A percentile compares a stretch with the other conserved stretches of the same genome.
These are phyloP conservation scores for Candida gorgasii DNA, from an alignment of 805 yeast species.

Conservation along the genomic window DNA sequence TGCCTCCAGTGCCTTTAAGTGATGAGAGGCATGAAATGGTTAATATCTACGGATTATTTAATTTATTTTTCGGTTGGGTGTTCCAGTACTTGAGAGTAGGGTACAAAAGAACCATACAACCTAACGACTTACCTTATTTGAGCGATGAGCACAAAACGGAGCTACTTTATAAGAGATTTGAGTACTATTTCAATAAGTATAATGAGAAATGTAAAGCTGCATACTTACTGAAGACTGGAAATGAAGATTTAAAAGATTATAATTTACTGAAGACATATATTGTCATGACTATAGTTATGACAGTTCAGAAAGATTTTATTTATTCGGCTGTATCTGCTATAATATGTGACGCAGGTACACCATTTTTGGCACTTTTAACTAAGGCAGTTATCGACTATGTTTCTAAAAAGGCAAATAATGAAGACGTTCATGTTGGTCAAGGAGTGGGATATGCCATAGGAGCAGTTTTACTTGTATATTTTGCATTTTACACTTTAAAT, in stretches of 20 bases:
- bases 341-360: background rate
- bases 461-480: constrained; percentile 21
- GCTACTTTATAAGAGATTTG: constrained; percentile 24
- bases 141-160: constrained; percentile 36
- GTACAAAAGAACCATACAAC: constrained; percentile 67
- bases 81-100: constrained; percentile 63
- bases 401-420: too few relatives aligned
- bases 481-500: constrained; percentile 43
- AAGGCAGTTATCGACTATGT: background rate
- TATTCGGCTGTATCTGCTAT: background rate
- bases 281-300: background rate
- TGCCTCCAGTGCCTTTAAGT: constrained; percentile 49
- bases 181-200: background rate
- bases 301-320: background rate
- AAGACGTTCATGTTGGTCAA: constrained; percentile 6
- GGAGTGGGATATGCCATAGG: background rate
- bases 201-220: background rate
- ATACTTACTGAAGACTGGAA: background rate
- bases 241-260: constrained; percentile 1
- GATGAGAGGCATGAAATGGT: constrained; percentile 46
- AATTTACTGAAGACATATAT: background rate
- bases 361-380: background rate
- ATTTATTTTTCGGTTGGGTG: constrained; percentile 66
- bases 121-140: constrained; percentile 55
- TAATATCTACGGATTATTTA: constrained; percentile 30